A percentile compares a stretch with the other conserved stretches of the same genome.
phyloP scores from a whole-genome alignment of 2,329 filamentous ascomycete species.

The Phyllosticta citrichinensis region DNA sequence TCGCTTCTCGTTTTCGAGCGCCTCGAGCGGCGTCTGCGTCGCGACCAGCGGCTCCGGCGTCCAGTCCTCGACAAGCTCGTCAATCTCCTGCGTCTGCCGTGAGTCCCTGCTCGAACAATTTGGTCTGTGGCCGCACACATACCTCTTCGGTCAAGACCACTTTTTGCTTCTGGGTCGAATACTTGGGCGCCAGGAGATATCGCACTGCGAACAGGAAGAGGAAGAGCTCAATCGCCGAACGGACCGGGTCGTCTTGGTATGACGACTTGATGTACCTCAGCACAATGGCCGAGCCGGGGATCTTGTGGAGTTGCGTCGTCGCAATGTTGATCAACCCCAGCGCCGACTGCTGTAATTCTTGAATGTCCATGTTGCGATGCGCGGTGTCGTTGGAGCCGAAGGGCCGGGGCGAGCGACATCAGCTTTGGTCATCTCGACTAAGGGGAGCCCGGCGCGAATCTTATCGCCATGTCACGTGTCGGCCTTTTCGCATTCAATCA shows the following conservation, averaged over 20 bases:
- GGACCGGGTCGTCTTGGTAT: constrained; percentile 93
- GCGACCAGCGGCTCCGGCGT: constrained; percentile 83
- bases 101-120: neutral
- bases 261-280: constrained; percentile 93
- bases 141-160: constrained; percentile 75
- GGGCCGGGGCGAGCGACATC: neutral
- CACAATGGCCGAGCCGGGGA: constrained; percentile 89
- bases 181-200: constrained; percentile 84
- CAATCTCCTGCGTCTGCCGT: constrained; percentile 59
- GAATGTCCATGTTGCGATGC: constrained; percentile 41
- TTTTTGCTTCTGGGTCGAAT: constrained; percentile 82
- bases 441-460: neutral
- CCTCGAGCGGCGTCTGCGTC: constrained; percentile 63
- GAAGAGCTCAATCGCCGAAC: constrained; percentile 85
- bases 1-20: constrained; percentile 70
- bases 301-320: constrained; percentile 66
- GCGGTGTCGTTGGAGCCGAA: neutral
- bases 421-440: neutral
- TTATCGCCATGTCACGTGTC: constrained; percentile 5
- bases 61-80: constrained; percentile 95
- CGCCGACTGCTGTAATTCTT: constrained; percentile 45
- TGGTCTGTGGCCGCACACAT: neutral
- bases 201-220: constrained; percentile 91
- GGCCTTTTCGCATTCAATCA: neutral
- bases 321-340: constrained; percentile 46